Evolutionary conservation across 768 basidiomycete species (phyloP).

Genomic region (Lactarius sp.): DNA sequence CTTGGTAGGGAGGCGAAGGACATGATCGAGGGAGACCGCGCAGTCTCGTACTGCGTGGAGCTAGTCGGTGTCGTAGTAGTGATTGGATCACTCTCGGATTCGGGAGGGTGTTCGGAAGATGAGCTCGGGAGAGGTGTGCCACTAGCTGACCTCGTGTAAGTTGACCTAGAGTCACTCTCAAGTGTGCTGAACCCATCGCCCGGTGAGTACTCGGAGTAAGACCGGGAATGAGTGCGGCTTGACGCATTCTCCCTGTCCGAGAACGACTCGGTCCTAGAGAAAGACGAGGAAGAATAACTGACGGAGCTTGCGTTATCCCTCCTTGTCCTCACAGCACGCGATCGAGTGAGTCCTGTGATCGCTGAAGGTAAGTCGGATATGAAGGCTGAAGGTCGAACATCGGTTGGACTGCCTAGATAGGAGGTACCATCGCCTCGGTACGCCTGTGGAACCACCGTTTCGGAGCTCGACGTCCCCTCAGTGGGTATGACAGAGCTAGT

Average conservation of each 20-base stretch:
- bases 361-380: conserved; percentile 44
- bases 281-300: conserved; percentile 40
- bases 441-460: conserved; percentile 20
- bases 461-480: conserved; percentile 35
- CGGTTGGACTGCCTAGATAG: not conserved
- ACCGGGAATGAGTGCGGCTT: conserved; percentile 31
- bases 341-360: conserved; percentile 45
- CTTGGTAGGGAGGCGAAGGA: conserved; percentile 57
- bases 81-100: conserved; percentile 32
- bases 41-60: conserved; percentile 39
- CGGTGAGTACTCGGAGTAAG: conserved; percentile 28
- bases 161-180: conserved; percentile 21
- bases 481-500: conserved; percentile 35
- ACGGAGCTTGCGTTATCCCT: conserved; percentile 38
- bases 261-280: conserved; percentile 37
- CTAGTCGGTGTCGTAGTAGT: conserved; percentile 26
- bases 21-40: conserved; percentile 41
- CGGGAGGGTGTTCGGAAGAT: conserved; percentile 32
- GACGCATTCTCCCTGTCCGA: conserved; percentile 57
- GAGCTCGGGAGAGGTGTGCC: conserved; percentile 31
- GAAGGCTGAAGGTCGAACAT: conserved; percentile 33
- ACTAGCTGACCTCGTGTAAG: conserved; percentile 17
- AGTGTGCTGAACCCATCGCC: conserved; percentile 26
- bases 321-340: conserved; percentile 52
- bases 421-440: conserved; percentile 4